Conservation (phyloP, 495 filamentous ascomycete species). For the Evansstolkia leycettana region DNA sequence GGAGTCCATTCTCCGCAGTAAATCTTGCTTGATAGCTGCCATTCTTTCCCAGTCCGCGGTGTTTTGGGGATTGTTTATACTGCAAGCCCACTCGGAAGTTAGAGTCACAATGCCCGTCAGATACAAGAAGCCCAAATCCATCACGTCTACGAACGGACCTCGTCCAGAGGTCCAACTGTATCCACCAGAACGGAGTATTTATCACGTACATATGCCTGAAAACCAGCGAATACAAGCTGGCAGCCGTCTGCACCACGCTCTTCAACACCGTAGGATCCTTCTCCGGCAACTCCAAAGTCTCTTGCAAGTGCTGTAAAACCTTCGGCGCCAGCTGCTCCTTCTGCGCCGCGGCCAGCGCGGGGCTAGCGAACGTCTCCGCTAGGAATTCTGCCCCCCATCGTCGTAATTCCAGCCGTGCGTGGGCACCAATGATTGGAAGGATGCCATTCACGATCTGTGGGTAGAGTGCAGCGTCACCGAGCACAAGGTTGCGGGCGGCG, state of each 20-base stretch:
- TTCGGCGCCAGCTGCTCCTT: slow-evolving; percentile 64
- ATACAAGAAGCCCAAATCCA: not conserved
- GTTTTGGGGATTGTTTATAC: slow-evolving; percentile 73
- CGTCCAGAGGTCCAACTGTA: not conserved
- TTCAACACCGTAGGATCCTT: slow-evolving; percentile 65
- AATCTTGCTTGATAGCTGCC: slow-evolving; percentile 75
- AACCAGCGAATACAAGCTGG: slow-evolving; percentile 83
- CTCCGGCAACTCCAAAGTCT: slow-evolving; percentile 57
- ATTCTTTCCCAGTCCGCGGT: slow-evolving; percentile 76
- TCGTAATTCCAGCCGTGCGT: slow-evolving; percentile 61
- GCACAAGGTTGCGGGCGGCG: slow-evolving; percentile 73
- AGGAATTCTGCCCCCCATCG: slow-evolving; percentile 96
- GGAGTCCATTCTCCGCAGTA: slow-evolving; percentile 78
- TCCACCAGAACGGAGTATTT: slow-evolving; percentile 2
- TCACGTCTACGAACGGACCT: slow-evolving; percentile 9
- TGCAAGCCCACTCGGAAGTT: slow-evolving; percentile 29
- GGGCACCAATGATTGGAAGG: slow-evolving; percentile 74
- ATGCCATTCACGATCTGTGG: slow-evolving; percentile 81
- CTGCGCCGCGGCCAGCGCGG: slow-evolving; percentile 53
- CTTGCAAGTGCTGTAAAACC: slow-evolving; percentile 62
- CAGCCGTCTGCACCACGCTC: slow-evolving; percentile 69
- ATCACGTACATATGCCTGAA: slow-evolving; percentile 84
- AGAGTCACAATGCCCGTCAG: slow-evolving; percentile 9
- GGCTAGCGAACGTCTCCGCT: slow-evolving; percentile 88
- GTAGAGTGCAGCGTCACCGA: slow-evolving; percentile 74